A percentile compares a stretch with the other conserved stretches of the same genome.
phyloP scores from a whole-genome alignment of 2,329 filamentous ascomycete species.

The Teratosphaeria pseudoeucalypti region DNA sequence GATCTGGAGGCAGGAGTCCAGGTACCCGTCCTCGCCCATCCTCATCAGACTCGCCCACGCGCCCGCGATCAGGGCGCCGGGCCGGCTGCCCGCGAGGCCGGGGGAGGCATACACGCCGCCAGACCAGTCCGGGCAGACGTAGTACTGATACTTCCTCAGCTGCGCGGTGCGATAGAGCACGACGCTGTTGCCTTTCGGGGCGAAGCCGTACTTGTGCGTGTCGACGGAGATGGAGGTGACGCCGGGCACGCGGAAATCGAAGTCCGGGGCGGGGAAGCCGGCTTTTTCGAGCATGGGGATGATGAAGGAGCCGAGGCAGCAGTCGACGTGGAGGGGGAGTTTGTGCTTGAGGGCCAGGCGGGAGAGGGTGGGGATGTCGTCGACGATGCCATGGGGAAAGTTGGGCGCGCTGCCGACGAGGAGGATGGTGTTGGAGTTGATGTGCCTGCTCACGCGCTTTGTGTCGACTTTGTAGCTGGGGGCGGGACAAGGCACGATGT shows the following conservation, averaged over 20 bases:
- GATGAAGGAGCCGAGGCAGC: constrained; percentile 91
- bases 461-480: constrained; percentile 78
- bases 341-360: constrained; percentile 69
- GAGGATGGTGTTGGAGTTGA: constrained; percentile 89
- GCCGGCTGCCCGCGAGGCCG: constrained; percentile 79
- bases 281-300: constrained; percentile 84
- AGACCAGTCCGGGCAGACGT: constrained; percentile 87
- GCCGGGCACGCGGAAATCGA: constrained; percentile 88
- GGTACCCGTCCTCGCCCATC: constrained; percentile 78
- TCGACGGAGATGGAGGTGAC: constrained; percentile 95
- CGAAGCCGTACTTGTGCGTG: constrained; percentile 98
- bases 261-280: constrained; percentile 72
- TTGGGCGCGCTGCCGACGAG: constrained; percentile 93
- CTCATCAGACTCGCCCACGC: constrained; percentile 91
- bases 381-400: constrained; percentile 96
- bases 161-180: constrained; percentile 75
- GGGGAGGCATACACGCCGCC: constrained; percentile 94
- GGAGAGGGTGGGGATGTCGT: constrained; percentile 80
- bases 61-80: constrained; percentile 86
- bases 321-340: constrained; percentile 89
- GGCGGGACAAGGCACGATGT: constrained; percentile 76
- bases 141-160: constrained; percentile 87
- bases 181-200: constrained; percentile 92
- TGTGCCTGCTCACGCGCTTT: constrained; percentile 64
- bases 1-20: constrained; percentile 77